Conservation (phyloP, 305 asterid genomes). For the Ajuga reptans region DNA sequence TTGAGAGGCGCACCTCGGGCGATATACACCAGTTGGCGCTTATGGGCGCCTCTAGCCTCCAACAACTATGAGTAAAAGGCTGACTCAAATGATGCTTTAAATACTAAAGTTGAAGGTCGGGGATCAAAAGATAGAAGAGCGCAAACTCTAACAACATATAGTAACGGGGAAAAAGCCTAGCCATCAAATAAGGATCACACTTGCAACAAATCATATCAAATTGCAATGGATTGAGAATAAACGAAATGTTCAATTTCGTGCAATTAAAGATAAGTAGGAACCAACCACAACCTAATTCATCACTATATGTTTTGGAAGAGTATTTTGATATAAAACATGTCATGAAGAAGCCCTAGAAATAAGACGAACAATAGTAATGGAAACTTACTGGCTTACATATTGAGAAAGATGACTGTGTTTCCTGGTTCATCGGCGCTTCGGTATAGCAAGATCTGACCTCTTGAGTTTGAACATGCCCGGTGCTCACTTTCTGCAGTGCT, state of each 20-base stretch:
- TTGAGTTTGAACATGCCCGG: slow-evolving; percentile 33
- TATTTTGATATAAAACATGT: neutral
- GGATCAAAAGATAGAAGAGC: neutral
- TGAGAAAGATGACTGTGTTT: slow-evolving; percentile 27
- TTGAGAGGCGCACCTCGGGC: too few relatives aligned
- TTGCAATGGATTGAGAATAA: neutral
- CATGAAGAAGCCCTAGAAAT: neutral
- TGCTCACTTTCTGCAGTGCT: slow-evolving; percentile 43
- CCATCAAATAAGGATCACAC: neutral
- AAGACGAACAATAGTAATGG: slow-evolving; percentile 18
- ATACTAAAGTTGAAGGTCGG: neutral
- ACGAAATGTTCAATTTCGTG: neutral
- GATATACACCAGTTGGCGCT: slow-evolving; percentile 13
- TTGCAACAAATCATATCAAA: neutral
- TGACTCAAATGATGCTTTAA: neutral
- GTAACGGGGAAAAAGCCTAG: neutral
- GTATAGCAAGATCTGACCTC: slow-evolving; percentile 28
- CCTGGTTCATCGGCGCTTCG: slow-evolving; percentile 28
- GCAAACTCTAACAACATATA: neutral
- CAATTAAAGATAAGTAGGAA: neutral
- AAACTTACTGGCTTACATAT: slow-evolving; percentile 43
- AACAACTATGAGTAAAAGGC: slow-evolving; percentile 10
- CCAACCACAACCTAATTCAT: neutral
- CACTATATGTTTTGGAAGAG: neutral
- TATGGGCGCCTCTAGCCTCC: slow-evolving; percentile 47